A percentile compares a stretch with the other conserved stretches of the same genome.
Evolutionary conservation across 225 moss, liverwort and hornwort species (phyloP).

Genomic region (Polytrichum formosum): DNA sequence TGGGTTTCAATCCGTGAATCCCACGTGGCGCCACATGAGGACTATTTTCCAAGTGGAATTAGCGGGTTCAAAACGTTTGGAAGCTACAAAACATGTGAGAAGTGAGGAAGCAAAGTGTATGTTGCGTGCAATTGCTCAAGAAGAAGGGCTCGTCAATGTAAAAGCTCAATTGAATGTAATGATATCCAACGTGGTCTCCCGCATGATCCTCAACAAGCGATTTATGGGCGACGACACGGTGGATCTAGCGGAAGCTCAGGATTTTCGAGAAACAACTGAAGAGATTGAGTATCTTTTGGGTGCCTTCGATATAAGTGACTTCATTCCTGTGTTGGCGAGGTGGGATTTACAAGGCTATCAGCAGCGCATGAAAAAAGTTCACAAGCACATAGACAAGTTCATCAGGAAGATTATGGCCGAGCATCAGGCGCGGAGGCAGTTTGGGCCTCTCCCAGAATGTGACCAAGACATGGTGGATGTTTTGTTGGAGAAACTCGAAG

Average conservation of each 20-base stretch:
- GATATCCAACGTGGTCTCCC: constrained; percentile 31
- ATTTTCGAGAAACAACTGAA: constrained; percentile 23
- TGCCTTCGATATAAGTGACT: constrained; percentile 23
- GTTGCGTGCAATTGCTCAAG: constrained; percentile 26
- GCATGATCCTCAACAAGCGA: constrained; percentile 31
- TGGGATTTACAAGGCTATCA: constrained; percentile 8
- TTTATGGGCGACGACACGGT: constrained; percentile 11
- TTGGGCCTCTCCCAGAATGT: neutral
- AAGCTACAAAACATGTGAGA: neutral
- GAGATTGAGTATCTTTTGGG: constrained; percentile 29
- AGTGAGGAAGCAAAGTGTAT: constrained; percentile 2
- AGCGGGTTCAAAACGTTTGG: neutral
- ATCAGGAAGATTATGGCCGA: constrained; percentile 1
- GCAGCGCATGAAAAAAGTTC: constrained; percentile 19
- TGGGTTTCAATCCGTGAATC: neutral
- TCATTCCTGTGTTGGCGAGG: constrained; percentile 26
- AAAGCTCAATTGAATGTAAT: constrained; percentile 33
- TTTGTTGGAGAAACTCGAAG: constrained; percentile 25
- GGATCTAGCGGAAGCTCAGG: constrained; percentile 24
- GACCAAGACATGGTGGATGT: constrained; percentile 28
- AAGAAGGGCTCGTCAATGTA: constrained; percentile 14
- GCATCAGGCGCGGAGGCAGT: constrained; percentile 7
- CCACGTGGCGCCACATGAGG: neutral
- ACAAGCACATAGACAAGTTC: constrained; percentile 14
- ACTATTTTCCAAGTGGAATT: neutral